Conservation (phyloP, 2,329 filamentous ascomycete species). For the Magnaporthiopsis incrustans region DNA sequence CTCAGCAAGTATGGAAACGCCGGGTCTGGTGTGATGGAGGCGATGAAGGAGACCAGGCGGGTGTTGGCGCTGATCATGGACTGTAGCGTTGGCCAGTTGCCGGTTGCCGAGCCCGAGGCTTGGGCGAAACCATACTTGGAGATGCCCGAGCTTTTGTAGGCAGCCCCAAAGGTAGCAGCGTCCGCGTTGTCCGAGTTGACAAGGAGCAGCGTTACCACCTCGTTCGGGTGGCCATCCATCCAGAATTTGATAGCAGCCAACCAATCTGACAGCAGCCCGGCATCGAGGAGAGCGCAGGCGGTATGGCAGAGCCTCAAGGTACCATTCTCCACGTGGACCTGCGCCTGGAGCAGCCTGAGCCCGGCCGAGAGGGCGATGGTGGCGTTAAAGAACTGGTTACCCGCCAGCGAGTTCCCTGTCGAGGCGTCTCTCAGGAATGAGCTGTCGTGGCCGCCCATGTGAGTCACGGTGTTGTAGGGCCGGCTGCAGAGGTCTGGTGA, state of each 20-base stretch:
- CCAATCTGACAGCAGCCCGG: constrained; percentile 58
- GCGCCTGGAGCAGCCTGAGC: constrained; percentile 61
- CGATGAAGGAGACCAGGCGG: constrained; percentile 62
- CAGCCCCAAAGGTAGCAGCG: constrained; percentile 43
- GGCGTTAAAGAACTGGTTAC: constrained; percentile 68
- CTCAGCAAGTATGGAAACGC: constrained; percentile 50
- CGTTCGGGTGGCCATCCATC: constrained; percentile 62
- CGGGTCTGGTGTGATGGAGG: constrained; percentile 36
- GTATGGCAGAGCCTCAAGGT: constrained; percentile 64
- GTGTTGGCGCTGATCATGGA: constrained; percentile 56
- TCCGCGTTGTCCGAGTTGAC: constrained; percentile 59
- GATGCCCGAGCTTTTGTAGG: constrained; percentile 52
- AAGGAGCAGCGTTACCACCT: constrained; percentile 67
- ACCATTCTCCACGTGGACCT: constrained; percentile 56
- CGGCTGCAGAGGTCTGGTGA: constrained; percentile 64
- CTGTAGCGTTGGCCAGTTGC: constrained; percentile 64
- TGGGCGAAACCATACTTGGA: constrained; percentile 53
- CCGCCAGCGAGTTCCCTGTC: constrained; percentile 54
- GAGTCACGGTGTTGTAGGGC: constrained; percentile 67
- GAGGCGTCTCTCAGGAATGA: constrained; percentile 60
- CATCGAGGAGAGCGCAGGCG: constrained; percentile 59
- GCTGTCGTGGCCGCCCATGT: constrained; percentile 70
- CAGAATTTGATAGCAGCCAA: constrained; percentile 55
- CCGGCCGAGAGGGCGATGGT: constrained; percentile 63
- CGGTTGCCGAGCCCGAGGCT: constrained; percentile 27